These are phyloP conservation scores for Blastocladiella emersonii DNA, from an alignment of 371 early-diverging fungal genomes.

Conservation along the genomic window DNA sequence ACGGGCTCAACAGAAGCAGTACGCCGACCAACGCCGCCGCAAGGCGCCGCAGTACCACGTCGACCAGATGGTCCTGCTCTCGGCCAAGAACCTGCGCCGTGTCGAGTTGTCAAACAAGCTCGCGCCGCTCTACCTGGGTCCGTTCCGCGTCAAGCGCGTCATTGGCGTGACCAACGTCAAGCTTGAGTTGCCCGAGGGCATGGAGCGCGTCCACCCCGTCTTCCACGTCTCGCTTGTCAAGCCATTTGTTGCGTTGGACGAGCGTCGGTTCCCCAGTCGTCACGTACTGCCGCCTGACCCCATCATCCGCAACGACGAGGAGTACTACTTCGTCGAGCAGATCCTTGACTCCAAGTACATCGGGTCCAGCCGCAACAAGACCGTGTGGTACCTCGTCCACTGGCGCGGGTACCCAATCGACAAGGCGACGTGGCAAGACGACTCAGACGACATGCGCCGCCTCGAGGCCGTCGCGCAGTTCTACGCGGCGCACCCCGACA, in stretches of 20 bases:
- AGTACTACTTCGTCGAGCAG: conserved; percentile 20
- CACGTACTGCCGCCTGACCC: conserved; percentile 10
- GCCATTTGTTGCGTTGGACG: conserved; percentile 1
- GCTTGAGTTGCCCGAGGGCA: conserved; percentile 15
- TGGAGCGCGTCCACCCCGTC: conserved; percentile 23
- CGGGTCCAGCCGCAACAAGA: neutral
- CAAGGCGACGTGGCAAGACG: neutral
- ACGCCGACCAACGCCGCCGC: neutral
- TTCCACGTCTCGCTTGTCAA: conserved; percentile 21
- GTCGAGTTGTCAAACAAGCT: neutral
- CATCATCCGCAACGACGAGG: conserved; percentile 13
- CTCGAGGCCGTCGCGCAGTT: too few species aligned
- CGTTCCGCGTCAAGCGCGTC: neutral
- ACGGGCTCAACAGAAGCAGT: neutral
- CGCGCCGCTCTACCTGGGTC: neutral
- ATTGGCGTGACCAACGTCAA: conserved; percentile 6
- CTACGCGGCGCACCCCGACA: too few species aligned
- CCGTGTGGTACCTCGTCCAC: neutral
- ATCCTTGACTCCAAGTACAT: conserved; percentile 12
- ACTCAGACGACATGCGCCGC: too few species aligned
- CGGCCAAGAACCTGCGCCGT: neutral
- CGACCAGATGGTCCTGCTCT: neutral
- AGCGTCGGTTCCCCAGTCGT: conserved; percentile 11
- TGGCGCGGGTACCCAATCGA: neutral
- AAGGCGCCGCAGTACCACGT: neutral